A percentile compares a stretch with the other conserved stretches of the same genome.
phyloP scores from a whole-genome alignment of 192 early-diverging fungal species.

The Backusella sp. region DNA sequence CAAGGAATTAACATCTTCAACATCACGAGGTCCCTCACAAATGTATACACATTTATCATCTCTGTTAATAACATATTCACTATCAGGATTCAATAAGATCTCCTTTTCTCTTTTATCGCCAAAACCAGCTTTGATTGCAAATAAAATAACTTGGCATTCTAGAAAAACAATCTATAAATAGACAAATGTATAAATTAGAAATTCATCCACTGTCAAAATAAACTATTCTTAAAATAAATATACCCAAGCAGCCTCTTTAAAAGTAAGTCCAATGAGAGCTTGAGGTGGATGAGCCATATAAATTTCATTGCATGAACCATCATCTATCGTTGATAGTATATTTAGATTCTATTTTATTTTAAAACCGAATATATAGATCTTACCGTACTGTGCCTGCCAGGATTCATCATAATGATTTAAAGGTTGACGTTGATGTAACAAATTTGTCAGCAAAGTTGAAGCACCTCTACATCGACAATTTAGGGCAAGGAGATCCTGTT shows the following conservation, averaged over 20 bases:
- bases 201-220: background rate
- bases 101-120: conserved; percentile 29
- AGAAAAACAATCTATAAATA: conserved; percentile 42
- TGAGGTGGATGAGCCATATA: conserved; percentile 51
- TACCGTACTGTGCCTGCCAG: conserved; percentile 69
- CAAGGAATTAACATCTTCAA: conserved; percentile 39
- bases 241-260: conserved; percentile 56
- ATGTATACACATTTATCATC: conserved; percentile 55
- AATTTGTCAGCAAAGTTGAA: conserved; percentile 61
- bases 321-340: conserved; percentile 28
- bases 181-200: background rate
- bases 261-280: conserved; percentile 57
- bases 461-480: conserved; percentile 57
- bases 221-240: background rate
- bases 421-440: conserved; percentile 57
- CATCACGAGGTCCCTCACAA: conserved; percentile 47
- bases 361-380: background rate
- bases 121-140: conserved; percentile 37
- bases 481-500: conserved; percentile 51
- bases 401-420: conserved; percentile 52
- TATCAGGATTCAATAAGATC: conserved; percentile 62
- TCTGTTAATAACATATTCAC: conserved; percentile 42
- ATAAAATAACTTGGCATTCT: conserved; percentile 50
- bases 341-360: background rate
- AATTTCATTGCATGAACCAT: conserved; percentile 66